phyloP scores from a whole-genome alignment of 176 grass and related monocot species.

The Hordeum marinum region DNA sequence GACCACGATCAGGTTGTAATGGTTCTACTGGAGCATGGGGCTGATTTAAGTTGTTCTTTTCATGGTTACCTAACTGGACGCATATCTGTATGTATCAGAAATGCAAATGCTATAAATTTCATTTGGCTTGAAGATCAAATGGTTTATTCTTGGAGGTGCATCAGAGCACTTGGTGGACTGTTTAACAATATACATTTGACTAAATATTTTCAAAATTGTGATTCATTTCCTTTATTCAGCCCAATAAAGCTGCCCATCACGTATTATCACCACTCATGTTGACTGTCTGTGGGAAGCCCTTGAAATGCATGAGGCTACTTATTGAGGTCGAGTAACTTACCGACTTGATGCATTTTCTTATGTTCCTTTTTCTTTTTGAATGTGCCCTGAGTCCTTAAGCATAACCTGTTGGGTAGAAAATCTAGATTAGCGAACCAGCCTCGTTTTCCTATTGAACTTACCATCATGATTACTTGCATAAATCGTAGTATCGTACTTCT shows the following conservation, averaged over 20 bases:
- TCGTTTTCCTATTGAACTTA: background rate
- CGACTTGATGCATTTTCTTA: background rate
- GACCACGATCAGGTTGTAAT: background rate
- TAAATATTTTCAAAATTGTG: background rate
- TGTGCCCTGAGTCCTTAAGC: background rate
- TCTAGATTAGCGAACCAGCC: background rate
- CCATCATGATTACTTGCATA: background rate
- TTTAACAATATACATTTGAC: background rate
- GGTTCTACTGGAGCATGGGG: constrained; percentile 38
- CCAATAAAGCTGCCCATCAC: background rate
- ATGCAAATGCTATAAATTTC: background rate
- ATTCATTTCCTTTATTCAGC: constrained; percentile 8
- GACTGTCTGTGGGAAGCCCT: background rate
- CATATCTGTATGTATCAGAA: background rate
- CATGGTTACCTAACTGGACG: background rate
- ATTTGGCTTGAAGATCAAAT: background rate
- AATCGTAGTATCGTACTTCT: background rate
- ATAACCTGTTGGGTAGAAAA: background rate
- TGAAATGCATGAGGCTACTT: constrained; percentile 20
- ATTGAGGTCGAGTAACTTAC: constrained; percentile 9
- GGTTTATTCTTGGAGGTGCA: background rate
- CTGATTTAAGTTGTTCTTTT: constrained; percentile 34
- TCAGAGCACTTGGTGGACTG: background rate
- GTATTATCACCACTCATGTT: constrained; percentile 14
- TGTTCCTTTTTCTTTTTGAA: background rate